Evolutionary conservation across 1,139 yeast species (phyloP), one percentile per base, ranked within the genome.

Genomic region (Pneumocystis wakefieldiae): DNA sequence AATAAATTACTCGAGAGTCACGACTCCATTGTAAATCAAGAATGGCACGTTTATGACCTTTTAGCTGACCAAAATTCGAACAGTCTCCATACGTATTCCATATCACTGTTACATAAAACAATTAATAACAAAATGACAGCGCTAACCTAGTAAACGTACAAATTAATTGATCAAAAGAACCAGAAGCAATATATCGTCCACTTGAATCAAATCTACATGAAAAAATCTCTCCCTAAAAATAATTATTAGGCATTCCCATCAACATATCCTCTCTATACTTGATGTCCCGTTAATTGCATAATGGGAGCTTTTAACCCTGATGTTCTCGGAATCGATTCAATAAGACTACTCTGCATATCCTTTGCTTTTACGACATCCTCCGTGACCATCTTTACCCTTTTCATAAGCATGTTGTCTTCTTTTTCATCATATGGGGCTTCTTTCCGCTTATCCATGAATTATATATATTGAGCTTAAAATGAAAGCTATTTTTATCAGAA

Each of bases 21-120:
- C 75, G 71, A 28, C 76, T 66, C 83, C 85, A 82, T 24, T 71
- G 70, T 17, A 81, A 69, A 35, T 79, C 76, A 0, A 81, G 75
- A 0, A 83, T 78, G 0, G 84, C 83, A 1, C 77, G 75, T 62
- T 78, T 80, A 70, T 82, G 84, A 6, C 83, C 84, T 15, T 65
- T 67, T 2, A 81, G 67, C 1, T 73, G 70, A 1, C 82, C 84
- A 62, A 74, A 74, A 68, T 80, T 80, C 2, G 75, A 74, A 29
- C 69, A 61, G 67, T 73, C 62, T 67, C 67, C 69, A 57, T 65
- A 65, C 1, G 78, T 71, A 57, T 74, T 74, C 85, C 85, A 82
- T 39, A 82, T 68, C 12, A 70, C 71, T 69, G 37, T 0, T 29
- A 60, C 12, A 35, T 24, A 24, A 38, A 19, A n/a, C 5, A 24